Base-by-base conservation (phyloP, 2,329 filamentous ascomycete genomes). In the Nannizzia gypsea region DNA sequence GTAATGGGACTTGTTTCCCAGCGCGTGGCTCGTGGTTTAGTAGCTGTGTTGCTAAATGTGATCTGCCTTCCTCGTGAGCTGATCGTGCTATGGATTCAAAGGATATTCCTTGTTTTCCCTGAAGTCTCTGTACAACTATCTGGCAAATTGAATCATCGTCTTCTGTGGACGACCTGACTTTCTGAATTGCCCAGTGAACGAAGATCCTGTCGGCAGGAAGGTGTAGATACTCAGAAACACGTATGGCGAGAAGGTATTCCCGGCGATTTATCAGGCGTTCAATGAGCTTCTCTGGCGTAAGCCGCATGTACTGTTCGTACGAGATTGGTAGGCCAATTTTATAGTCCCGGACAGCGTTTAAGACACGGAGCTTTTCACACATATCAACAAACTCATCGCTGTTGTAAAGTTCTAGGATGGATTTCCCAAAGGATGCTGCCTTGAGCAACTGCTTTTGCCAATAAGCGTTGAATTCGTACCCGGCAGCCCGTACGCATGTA, bases 371-470 rank as follows among this genome's bases (percentile, higher is more conserved):
- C 0, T 87, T 93, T 72, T 99, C 92, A 66, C 90, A 96, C 86
- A 96, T 97, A 64, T 97, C 92, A 59, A 99, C 93, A 73, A 97
- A 99, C 65, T 99, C 92, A 69, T 99, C 93, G 69, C 91, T 96
- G 73, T 93, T 96, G 75, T 97, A 99, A 11, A 97, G 85, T 67
- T 97, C 93, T 2, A 99, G 81, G 0, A 97, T 93, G 0, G 93
- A 97, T 72, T 99, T 99, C 63, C 93, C 93, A 71, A 96, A 97
- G 0, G 92, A 97, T 0, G 93, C 93, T 4, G 93, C 93, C 71
- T 95, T 95, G n/a, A 99, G 80, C 1, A 99, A 79, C 66, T 95
- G 85, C 71, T 97, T 99, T 70, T 99, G 93, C 89, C 91, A 95
- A 69, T 92, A 85, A 1, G 87, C 79, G 67, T 86, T 89, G 70